These are phyloP conservation scores for Hymenoscyphus infarciens DNA, from an alignment of 2,329 filamentous ascomycete species.

Conservation along the genomic window DNA sequence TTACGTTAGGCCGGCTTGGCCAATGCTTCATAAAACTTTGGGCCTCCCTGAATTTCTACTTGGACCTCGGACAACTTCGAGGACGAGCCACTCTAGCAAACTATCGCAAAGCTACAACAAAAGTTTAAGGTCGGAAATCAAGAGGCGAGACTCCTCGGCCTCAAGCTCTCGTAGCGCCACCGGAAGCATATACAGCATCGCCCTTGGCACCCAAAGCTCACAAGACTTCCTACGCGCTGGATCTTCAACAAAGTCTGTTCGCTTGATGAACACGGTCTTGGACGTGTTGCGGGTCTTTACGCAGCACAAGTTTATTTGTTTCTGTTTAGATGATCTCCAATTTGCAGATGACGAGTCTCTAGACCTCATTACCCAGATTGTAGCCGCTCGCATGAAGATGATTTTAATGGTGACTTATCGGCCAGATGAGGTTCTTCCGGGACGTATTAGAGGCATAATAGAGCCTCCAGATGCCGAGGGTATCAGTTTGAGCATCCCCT, in stretches of 20 bases:
- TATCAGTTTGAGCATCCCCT: constrained; percentile 35
- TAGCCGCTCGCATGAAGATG: constrained; percentile 74
- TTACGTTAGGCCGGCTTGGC: constrained; percentile 62
- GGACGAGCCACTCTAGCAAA: constrained; percentile 18
- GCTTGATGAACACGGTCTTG: constrained; percentile 82
- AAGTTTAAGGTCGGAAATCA: constrained; percentile 28
- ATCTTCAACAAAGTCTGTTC: constrained; percentile 60
- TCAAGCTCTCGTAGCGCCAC: constrained; percentile 23
- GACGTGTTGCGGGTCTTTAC: constrained; percentile 82
- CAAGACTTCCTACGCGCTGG: constrained; percentile 59
- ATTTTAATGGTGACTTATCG: constrained; percentile 74
- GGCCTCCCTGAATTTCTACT: constrained; percentile 68
- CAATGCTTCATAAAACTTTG: constrained; percentile 57
- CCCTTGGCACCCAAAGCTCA: constrained; percentile 47
- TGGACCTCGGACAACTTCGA: constrained; percentile 34
- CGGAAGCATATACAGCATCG: constrained; percentile 26
- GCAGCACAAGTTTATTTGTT: constrained; percentile 79
- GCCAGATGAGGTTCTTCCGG: constrained; percentile 59
- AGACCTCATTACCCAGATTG: constrained; percentile 77
- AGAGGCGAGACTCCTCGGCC: constrained; percentile 29
- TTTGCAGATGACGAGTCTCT: constrained; percentile 86
- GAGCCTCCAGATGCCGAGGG: constrained; percentile 53
- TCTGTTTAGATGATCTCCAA: constrained; percentile 85
- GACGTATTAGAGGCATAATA: constrained; percentile 52
- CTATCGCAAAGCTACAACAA: constrained; percentile 31